phyloP scores from a whole-genome alignment of 257 asterid genomes.

The Solanum corneliomulleri region DNA sequence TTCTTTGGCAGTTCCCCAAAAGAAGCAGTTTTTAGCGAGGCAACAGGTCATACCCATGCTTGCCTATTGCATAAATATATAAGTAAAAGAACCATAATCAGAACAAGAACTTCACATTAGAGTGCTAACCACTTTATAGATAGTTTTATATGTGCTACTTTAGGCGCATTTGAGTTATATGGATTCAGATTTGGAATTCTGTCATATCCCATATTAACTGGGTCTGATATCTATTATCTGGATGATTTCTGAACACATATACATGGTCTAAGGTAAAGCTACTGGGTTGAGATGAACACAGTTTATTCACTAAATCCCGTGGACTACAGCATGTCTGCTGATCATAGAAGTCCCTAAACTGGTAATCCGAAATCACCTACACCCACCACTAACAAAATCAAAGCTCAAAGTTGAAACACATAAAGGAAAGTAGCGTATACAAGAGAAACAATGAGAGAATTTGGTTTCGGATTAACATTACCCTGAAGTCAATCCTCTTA shows the following conservation, averaged over 20 bases:
- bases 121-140: neutral
- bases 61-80: neutral
- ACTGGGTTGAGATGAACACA: neutral
- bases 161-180: neutral
- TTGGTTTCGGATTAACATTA: conserved; percentile 10
- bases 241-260: neutral
- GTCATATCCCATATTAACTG: neutral
- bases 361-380: neutral
- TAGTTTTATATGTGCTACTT: neutral
- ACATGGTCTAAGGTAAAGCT: neutral
- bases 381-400: neutral
- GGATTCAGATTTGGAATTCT: neutral
- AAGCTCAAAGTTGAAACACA: neutral
- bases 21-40: neutral
- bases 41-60: neutral
- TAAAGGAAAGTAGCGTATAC: neutral
- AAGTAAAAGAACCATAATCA: neutral
- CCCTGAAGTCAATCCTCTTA: conserved; percentile 71
- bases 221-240: neutral
- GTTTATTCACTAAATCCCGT: neutral
- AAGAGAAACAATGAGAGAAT: neutral
- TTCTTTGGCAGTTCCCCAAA: neutral
- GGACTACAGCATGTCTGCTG: neutral
- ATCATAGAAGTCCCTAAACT: neutral
- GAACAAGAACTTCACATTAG: neutral